Evolutionary conservation across 176 grass and related monocot species (phyloP).

Genomic region (Secale cereale): DNA sequence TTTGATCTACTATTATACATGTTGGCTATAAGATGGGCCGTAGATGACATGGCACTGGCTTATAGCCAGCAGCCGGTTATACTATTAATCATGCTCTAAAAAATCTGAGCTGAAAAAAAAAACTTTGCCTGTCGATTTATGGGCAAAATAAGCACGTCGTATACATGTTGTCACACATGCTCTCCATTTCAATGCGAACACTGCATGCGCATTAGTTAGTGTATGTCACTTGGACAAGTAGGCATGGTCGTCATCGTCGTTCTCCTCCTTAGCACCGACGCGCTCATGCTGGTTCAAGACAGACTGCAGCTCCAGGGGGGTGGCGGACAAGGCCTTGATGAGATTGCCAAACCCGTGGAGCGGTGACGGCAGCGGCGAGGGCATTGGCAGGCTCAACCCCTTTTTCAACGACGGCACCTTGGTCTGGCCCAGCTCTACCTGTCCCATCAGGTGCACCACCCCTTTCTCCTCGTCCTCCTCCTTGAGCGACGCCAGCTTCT

Average conservation of each 20-base stretch:
- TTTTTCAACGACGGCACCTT: slow-evolving; percentile 40
- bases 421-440: slow-evolving; percentile 49
- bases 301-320: slow-evolving; percentile 6
- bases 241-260: not conserved
- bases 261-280: too few species aligned
- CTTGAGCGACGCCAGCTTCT: slow-evolving; percentile 4
- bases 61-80: too few species aligned
- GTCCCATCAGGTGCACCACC: slow-evolving; percentile 34
- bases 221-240: not conserved
- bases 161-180: not conserved
- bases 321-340: slow-evolving; percentile 60
- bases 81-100: too few species aligned
- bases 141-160: not conserved
- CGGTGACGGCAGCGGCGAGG: not conserved
- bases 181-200: not conserved
- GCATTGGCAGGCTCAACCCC: slow-evolving; percentile 54
- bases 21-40: too few species aligned
- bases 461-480: slow-evolving; percentile 59
- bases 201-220: not conserved
- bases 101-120: not conserved
- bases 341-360: slow-evolving; percentile 35
- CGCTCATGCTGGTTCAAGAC: too few species aligned
- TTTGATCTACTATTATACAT: too few species aligned
- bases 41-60: too few species aligned
- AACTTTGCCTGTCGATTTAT: not conserved